Percentiles rank a stretch among this genome's conserved stretches.
Evolutionary conservation across 108 stramenopile species (phyloP).

Genomic region (Asterionellopsis glacialis): DNA sequence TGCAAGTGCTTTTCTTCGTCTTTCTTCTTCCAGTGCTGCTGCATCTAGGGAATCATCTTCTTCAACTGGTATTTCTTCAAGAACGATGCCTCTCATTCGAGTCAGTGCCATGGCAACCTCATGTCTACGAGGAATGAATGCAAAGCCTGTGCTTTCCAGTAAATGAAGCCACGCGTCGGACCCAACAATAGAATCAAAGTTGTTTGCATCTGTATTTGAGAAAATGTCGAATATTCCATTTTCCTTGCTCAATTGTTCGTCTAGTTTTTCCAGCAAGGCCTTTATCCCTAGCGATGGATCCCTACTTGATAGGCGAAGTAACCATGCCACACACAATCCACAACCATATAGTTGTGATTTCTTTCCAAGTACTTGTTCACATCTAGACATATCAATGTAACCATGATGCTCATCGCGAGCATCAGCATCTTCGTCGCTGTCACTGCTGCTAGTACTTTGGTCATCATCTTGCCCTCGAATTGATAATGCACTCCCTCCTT

Average conservation of each 20-base stretch:
- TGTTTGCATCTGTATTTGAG: neutral
- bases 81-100: conserved; percentile 62
- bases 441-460: neutral
- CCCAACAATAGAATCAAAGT: conserved; percentile 3
- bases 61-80: conserved; percentile 58
- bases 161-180: conserved; percentile 26
- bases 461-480: conserved; percentile 9
- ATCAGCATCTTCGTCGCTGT: conserved; percentile 7
- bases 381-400: conserved; percentile 74
- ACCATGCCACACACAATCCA: conserved; percentile 71
- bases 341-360: conserved; percentile 73
- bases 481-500: conserved; percentile 35
- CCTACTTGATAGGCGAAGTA: conserved; percentile 41
- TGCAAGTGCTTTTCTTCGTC: conserved; percentile 50
- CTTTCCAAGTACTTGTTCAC: conserved; percentile 71
- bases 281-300: conserved; percentile 45
- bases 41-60: conserved; percentile 35
- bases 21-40: conserved; percentile 36
- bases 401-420: conserved; percentile 70
- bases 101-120: conserved; percentile 81
- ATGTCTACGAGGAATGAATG: conserved; percentile 63
- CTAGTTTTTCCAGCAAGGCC: conserved; percentile 51
- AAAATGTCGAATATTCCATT: conserved; percentile 14
- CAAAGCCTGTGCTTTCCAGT: conserved; percentile 52
- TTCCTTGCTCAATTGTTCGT: conserved; percentile 37